Evolutionary conservation across 257 asterid species (phyloP).

Genomic region (Knoxia roxburghii): DNA sequence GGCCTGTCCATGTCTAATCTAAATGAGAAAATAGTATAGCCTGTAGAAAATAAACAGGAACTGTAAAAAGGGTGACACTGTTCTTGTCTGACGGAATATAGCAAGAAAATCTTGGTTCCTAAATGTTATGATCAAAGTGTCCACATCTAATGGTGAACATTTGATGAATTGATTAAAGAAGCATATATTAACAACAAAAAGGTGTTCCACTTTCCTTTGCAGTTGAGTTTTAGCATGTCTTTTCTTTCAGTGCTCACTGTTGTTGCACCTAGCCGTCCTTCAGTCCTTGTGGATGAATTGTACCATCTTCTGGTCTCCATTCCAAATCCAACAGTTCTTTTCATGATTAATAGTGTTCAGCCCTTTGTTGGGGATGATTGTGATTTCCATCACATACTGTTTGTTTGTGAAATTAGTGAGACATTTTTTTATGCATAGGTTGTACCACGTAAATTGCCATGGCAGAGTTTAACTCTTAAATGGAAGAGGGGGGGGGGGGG

Average conservation of each 20-base stretch:
- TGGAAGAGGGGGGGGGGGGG: no score
- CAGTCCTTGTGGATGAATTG: constrained; percentile 10
- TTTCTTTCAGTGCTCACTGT: constrained; percentile 4
- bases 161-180: not conserved
- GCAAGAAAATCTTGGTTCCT: no score
- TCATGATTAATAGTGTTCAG: not conserved
- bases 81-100: no score
- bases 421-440: no score
- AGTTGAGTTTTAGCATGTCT: not conserved
- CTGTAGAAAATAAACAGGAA: no score
- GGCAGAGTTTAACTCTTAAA: no score
- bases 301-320: constrained; percentile 16
- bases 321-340: constrained; percentile 3
- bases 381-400: not conserved
- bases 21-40: no score
- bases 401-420: not conserved
- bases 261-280: constrained; percentile 12
- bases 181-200: not conserved
- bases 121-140: not conserved
- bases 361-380: constrained; percentile 15
- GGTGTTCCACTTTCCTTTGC: not conserved
- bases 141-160: not conserved
- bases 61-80: no score
- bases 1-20: no score
- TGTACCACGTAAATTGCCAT: no score